These are phyloP conservation scores for Ascochyta fabae DNA, from an alignment of 2,329 filamentous ascomycete species.

Conservation along the genomic window DNA sequence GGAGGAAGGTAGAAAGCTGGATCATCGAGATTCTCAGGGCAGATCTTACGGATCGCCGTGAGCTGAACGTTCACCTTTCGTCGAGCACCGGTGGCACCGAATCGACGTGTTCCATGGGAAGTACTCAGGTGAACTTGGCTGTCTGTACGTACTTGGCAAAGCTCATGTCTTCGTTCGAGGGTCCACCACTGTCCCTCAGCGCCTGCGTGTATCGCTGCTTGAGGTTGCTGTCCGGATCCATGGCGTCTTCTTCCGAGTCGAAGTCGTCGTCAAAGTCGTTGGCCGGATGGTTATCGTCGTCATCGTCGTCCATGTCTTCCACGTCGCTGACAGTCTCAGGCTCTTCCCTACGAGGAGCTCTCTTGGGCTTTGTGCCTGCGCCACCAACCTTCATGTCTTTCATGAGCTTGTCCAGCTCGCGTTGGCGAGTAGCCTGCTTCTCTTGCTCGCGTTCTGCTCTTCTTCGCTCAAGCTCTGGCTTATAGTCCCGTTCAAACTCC, in stretches of 20 bases:
- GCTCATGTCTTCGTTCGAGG: constrained; percentile 57
- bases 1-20: constrained; percentile 1
- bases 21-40: not conserved
- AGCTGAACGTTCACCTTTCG: not conserved
- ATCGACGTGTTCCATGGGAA: not conserved
- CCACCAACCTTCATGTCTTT: constrained; percentile 76
- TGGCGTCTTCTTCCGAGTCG: constrained; percentile 63
- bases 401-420: constrained; percentile 92
- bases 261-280: constrained; percentile 59
- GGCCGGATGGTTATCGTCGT: constrained; percentile 43
- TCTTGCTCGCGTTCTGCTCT: constrained; percentile 76
- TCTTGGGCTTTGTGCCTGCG: constrained; percentile 40
- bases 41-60: not conserved
- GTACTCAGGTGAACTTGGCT: constrained; percentile 44
- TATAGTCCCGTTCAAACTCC: constrained; percentile 90
- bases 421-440: constrained; percentile 74
- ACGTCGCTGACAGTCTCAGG: constrained; percentile 59
- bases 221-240: constrained; percentile 67
- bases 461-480: constrained; percentile 84
- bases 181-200: constrained; percentile 59
- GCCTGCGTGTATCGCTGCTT: constrained; percentile 79
- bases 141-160: constrained; percentile 58
- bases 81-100: not conserved
- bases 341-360: constrained; percentile 50
- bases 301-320: constrained; percentile 58